phyloP scores from a whole-genome alignment of 441 rosid genomes.

The Sinapis alba region DNA sequence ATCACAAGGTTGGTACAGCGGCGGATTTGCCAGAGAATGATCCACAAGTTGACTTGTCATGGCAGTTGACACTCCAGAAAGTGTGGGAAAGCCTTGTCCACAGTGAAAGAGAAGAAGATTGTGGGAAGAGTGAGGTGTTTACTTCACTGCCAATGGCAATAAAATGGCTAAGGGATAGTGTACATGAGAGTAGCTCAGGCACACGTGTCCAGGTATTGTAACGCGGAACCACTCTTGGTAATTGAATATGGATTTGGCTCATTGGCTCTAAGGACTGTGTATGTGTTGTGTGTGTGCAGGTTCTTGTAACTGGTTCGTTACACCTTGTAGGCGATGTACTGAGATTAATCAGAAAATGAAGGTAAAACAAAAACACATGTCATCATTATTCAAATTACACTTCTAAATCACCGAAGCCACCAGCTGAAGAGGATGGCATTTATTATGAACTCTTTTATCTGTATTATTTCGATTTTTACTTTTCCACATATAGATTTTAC shows the following conservation, averaged over 20 bases:
- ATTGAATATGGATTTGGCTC: neutral
- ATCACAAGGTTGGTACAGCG: slow-evolving; percentile 78
- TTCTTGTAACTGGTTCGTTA: slow-evolving; percentile 89
- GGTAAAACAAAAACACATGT: neutral
- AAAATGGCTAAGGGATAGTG: slow-evolving; percentile 85
- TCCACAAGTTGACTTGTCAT: slow-evolving; percentile 80
- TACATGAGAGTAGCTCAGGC: slow-evolving; percentile 57
- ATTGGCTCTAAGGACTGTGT: neutral
- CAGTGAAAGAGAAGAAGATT: slow-evolving; percentile 41
- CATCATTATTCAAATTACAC: neutral
- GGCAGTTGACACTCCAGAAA: slow-evolving; percentile 87
- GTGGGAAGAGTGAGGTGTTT: slow-evolving; percentile 76
- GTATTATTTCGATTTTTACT: slow-evolving; percentile 15
- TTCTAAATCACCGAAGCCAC: neutral
- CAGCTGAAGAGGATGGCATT: slow-evolving; percentile 8
- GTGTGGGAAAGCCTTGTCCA: slow-evolving; percentile 82
- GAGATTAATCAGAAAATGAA: slow-evolving; percentile 76
- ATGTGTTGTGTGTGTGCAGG: slow-evolving; percentile 49
- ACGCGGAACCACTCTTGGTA: neutral
- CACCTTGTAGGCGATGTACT: slow-evolving; percentile 93
- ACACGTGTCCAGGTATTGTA: slow-evolving; percentile 77
- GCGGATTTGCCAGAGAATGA: slow-evolving; percentile 50
- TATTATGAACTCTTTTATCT: neutral
- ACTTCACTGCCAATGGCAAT: slow-evolving; percentile 87
- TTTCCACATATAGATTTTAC: neutral